phyloP scores from a whole-genome alignment of 441 rosid species.

The Syzygium malaccense region DNA sequence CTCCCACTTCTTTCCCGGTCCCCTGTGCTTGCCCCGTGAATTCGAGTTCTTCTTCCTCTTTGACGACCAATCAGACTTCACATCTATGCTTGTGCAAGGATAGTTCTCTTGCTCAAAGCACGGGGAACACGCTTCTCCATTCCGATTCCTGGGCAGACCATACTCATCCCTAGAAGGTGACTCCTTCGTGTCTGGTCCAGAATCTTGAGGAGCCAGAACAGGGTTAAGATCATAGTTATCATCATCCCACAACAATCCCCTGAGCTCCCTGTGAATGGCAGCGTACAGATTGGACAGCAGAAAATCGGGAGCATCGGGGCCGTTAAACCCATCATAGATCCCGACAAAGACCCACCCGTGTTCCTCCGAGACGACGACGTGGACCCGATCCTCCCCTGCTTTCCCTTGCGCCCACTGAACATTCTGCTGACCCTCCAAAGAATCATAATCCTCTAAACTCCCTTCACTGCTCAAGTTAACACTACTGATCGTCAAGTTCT shows the following conservation, averaged over 20 bases:
- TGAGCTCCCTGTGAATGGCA: constrained; percentile 28
- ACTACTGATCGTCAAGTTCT: constrained; percentile 20
- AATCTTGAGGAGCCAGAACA: constrained; percentile 9
- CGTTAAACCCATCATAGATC: constrained; percentile 43
- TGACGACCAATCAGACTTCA: constrained; percentile 15
- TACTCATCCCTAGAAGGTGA: constrained; percentile 1
- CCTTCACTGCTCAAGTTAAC: constrained; percentile 21
- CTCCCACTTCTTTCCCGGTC: constrained; percentile 54
- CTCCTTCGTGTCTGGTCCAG: background rate
- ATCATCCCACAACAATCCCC: constrained; percentile 34
- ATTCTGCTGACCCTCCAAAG: constrained; percentile 17
- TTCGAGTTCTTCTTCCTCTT: constrained; percentile 26
- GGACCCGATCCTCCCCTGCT: constrained; percentile 52
- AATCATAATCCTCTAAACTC: constrained; percentile 37
- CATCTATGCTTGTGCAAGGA: constrained; percentile 11
- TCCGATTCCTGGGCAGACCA: background rate
- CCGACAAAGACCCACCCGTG: constrained; percentile 44
- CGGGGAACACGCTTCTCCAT: constrained; percentile 17
- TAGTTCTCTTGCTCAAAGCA: constrained; percentile 27
- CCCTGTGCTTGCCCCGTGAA: constrained; percentile 25
- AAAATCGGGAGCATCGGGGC: constrained; percentile 49
- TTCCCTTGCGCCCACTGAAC: constrained; percentile 55
- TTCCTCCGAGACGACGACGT: constrained; percentile 39
- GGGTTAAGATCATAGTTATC: constrained; percentile 16
- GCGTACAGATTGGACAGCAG: constrained; percentile 30